A percentile compares a stretch with the other conserved stretches of the same genome.
Evolutionary conservation across 306 rosid species (phyloP).

Genomic region (Lablab purpureus): DNA sequence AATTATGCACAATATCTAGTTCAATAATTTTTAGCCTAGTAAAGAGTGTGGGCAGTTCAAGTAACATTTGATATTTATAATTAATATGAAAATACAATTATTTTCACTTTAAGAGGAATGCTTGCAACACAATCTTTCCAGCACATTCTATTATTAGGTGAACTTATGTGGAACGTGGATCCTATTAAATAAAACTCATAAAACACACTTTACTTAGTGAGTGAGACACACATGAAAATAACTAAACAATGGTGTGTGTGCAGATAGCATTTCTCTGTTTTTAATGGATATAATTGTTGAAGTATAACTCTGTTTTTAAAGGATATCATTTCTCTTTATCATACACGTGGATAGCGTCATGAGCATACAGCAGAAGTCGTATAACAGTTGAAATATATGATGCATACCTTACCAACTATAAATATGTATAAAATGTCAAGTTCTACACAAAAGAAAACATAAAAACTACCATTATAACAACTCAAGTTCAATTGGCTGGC

Average conservation of each 20-base stretch:
- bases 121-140: not conserved
- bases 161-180: not conserved
- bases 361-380: too few relatives aligned
- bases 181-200: not conserved
- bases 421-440: too few relatives aligned
- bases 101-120: not conserved
- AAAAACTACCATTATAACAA: too few relatives aligned
- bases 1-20: slow-evolving; percentile 36
- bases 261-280: not conserved
- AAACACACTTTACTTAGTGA: not conserved
- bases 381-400: too few relatives aligned
- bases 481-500: too few relatives aligned
- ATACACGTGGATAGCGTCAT: too few relatives aligned
- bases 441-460: too few relatives aligned
- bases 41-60: slow-evolving; percentile 23
- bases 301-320: too few relatives aligned
- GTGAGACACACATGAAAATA: slow-evolving; percentile 1
- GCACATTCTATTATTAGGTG: not conserved
- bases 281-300: not conserved
- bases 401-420: too few relatives aligned
- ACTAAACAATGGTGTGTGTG: not conserved
- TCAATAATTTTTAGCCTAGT: slow-evolving; percentile 9
- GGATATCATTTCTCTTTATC: too few relatives aligned
- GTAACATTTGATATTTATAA: slow-evolving; percentile 17
- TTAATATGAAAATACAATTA: not conserved